Percentiles rank a stretch among this genome's conserved stretches.
Evolutionary conservation across 495 filamentous ascomycete species (phyloP).

Genomic region (Aspergillus cavernicola): DNA sequence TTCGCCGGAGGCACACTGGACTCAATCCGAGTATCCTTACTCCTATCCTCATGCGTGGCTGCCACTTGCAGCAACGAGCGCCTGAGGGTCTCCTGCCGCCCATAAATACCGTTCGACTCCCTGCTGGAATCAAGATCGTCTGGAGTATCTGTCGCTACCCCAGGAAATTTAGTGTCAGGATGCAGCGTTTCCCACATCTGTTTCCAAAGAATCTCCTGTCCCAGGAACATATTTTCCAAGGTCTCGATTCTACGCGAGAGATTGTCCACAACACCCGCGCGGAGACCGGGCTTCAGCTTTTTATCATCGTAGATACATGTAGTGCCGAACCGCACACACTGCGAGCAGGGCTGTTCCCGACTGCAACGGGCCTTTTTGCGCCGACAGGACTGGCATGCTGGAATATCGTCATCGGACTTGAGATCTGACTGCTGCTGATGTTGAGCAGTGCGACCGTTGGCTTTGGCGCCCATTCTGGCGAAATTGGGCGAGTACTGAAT

Average conservation of each 20-base stretch:
- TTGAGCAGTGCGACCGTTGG: not conserved
- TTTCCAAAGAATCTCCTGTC: constrained; percentile 27
- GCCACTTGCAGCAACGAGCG: not conserved
- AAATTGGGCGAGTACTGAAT: not conserved
- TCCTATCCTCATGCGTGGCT: not conserved
- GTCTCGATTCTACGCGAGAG: constrained; percentile 34
- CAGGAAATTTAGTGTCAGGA: not conserved
- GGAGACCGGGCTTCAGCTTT: constrained; percentile 33
- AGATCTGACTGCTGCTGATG: constrained; percentile 5
- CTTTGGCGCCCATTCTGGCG: not conserved
- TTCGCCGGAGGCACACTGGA: not conserved
- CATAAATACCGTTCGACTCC: not conserved
- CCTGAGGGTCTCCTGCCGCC: not conserved
- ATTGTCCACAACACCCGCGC: constrained; percentile 37
- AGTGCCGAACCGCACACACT: constrained; percentile 30
- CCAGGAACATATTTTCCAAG: constrained; percentile 32
- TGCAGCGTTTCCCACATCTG: constrained; percentile 17
- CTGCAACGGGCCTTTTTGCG: constrained; percentile 42
- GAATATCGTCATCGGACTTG: constrained; percentile 19
- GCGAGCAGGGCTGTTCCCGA: constrained; percentile 35
- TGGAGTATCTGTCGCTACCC: too few species aligned
- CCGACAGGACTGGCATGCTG: constrained; percentile 38
- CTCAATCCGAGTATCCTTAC: not conserved
- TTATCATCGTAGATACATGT: constrained; percentile 36
- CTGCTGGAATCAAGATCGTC: too few species aligned